Conservation (phyloP, 768 basidiomycete genomes). For the Serendipita sp. region DNA sequence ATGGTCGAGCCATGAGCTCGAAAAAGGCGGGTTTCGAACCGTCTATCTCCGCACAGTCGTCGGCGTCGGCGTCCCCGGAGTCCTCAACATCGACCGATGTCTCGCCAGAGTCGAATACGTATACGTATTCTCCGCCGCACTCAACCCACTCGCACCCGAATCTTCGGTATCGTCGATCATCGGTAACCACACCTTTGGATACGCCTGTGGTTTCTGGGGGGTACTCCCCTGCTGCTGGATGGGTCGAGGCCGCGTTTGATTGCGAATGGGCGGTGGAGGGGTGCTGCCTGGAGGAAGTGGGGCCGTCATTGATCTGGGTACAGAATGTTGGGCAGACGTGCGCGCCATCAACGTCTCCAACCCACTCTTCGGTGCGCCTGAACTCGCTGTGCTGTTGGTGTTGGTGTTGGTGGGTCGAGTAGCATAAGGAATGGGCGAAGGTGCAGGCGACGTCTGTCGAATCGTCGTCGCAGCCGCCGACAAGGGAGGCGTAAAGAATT, state of each 20-base stretch:
- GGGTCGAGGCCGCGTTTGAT: background rate
- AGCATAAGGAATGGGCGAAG: slow-evolving; percentile 1
- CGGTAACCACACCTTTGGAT: slow-evolving; percentile 4
- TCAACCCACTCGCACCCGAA: background rate
- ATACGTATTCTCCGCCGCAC: background rate
- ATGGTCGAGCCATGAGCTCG: no score
- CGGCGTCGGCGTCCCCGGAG: background rate
- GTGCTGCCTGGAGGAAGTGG: background rate
- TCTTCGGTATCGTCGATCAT: slow-evolving; percentile 5
- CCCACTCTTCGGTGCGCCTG: background rate
- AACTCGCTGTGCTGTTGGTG: no score
- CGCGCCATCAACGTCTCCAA: slow-evolving; percentile 3
- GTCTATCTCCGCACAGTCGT: background rate
- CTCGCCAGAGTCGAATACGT: background rate
- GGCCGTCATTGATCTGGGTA: background rate
- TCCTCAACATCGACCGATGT: background rate
- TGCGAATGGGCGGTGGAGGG: background rate
- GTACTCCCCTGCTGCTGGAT: background rate
- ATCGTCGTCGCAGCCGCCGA: background rate
- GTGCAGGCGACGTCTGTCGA: slow-evolving; percentile 1
- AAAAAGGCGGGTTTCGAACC: background rate
- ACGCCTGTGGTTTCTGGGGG: background rate
- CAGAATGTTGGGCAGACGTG: background rate
- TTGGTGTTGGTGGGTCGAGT: background rate
- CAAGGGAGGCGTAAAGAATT: background rate